phyloP scores from a whole-genome alignment of 129 eudicot species.

The Artemisia tridentata region DNA sequence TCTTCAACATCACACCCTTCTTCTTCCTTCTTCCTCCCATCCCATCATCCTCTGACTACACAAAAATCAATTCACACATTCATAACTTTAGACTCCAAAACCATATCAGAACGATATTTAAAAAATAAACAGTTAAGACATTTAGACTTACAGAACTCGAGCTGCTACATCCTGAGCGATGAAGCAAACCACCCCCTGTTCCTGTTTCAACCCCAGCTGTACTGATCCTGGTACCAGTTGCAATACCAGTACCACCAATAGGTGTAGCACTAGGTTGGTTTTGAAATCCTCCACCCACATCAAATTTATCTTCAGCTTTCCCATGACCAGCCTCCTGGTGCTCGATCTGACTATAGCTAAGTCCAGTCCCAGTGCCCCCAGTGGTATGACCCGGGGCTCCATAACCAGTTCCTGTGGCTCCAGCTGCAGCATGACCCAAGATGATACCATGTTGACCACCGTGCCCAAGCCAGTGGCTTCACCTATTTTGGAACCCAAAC shows the following conservation, averaged over 20 bases:
- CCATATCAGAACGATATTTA: too few relatives aligned
- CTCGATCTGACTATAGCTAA: constrained; percentile 7
- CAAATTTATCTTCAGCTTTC: not conserved
- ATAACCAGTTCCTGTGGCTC: too few relatives aligned
- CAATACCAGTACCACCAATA: not conserved
- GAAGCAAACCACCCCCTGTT: not conserved
- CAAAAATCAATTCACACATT: too few relatives aligned
- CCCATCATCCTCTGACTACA: too few relatives aligned
- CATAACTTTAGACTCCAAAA: too few relatives aligned
- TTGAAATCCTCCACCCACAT: not conserved
- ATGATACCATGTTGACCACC: not conserved
- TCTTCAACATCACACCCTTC: constrained; percentile 49
- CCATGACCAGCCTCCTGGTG: constrained; percentile 18
- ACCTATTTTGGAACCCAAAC: not conserved
- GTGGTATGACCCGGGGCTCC: not conserved
- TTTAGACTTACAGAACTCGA: too few relatives aligned
- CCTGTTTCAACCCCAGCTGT: not conserved
- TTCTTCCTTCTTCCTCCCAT: constrained; percentile 44
- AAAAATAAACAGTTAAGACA: too few relatives aligned
- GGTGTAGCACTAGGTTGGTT: constrained; percentile 34
- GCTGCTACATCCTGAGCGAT: too few relatives aligned
- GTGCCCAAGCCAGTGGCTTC: not conserved
- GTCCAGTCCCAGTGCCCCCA: constrained; percentile 2
- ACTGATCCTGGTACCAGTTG: not conserved
- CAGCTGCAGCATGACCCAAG: too few relatives aligned